phyloP scores from a whole-genome alignment of 1,284 basidiomycete genomes.

The Xerocomus minutiporus region DNA sequence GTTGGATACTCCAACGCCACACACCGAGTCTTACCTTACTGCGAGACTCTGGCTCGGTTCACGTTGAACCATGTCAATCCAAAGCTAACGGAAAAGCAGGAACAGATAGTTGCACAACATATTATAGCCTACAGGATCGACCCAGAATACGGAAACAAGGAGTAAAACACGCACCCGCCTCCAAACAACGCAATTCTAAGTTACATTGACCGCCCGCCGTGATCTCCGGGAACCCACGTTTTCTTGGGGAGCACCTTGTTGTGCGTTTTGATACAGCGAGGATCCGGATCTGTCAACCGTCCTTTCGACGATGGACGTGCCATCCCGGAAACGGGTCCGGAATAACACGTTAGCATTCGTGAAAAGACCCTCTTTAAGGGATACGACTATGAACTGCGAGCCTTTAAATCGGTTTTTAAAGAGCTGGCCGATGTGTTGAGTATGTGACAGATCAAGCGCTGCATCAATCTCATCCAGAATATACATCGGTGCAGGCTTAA shows the following conservation, averaged over 20 bases:
- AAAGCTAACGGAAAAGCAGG: not conserved
- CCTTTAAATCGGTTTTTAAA: conserved; percentile 98
- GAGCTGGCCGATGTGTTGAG: conserved; percentile 94
- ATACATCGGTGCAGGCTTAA: conserved; percentile 99
- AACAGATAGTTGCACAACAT: conserved; percentile 6
- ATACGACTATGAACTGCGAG: conserved; percentile 97
- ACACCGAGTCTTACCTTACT: too few species aligned
- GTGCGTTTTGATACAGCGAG: conserved; percentile 33
- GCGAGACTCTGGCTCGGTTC: not conserved
- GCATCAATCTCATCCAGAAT: conserved; percentile 99
- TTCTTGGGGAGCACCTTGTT: conserved; percentile 19
- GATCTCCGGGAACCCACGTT: conserved; percentile 22
- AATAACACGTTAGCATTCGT: conserved; percentile 98
- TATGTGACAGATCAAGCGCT: conserved; percentile 92
- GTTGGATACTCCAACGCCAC: too few species aligned
- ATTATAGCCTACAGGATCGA: conserved; percentile 17
- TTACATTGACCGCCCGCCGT: conserved; percentile 11
- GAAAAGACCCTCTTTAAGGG: conserved; percentile 95
- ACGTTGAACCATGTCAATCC: not conserved
- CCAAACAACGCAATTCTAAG: not conserved
- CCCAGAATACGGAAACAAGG: conserved; percentile 3
- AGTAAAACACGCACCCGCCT: not conserved
- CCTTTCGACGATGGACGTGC: conserved; percentile 85
- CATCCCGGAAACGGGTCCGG: conserved; percentile 87
- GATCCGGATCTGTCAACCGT: conserved; percentile 59